A percentile compares a stretch with the other conserved stretches of the same genome.
Evolutionary conservation across 352 stramenopile genomes (phyloP).

Genomic region (Globisporangium acanthophoron): DNA sequence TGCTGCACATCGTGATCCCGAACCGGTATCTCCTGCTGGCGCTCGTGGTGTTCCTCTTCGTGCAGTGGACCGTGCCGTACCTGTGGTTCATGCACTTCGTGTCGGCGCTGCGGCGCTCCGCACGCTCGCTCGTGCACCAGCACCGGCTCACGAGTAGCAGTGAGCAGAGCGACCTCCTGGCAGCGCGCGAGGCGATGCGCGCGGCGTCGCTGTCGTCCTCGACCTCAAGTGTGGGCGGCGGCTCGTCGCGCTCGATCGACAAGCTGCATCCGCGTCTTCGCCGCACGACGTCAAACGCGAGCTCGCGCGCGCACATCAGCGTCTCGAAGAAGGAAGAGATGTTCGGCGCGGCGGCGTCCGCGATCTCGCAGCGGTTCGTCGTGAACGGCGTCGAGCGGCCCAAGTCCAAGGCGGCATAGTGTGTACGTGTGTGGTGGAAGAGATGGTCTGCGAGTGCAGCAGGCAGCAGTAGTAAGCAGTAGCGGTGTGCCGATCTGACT

Average conservation of each 20-base stretch:
- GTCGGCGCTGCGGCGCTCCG: slow-evolving; percentile 57
- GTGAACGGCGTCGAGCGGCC: slow-evolving; percentile 24
- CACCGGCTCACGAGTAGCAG: slow-evolving; percentile 61
- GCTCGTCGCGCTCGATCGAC: slow-evolving; percentile 25
- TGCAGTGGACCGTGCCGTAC: slow-evolving; percentile 78
- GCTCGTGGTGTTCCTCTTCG: slow-evolving; percentile 74
- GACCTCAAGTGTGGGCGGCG: slow-evolving; percentile 2
- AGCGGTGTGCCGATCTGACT: too few relatives aligned
- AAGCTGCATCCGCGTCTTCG: slow-evolving; percentile 28
- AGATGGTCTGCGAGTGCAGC: not conserved
- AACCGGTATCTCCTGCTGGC: slow-evolving; percentile 81
- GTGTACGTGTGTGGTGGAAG: not conserved
- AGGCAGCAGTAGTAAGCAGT: slow-evolving; percentile 4
- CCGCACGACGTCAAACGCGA: slow-evolving; percentile 55
- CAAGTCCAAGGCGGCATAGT: slow-evolving; percentile 20
- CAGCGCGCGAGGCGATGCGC: slow-evolving; percentile 33
- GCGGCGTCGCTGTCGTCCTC: slow-evolving; percentile 11
- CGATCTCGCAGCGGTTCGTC: slow-evolving; percentile 74
- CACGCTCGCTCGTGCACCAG: slow-evolving; percentile 69
- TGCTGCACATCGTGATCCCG: slow-evolving; percentile 79
- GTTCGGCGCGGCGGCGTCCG: slow-evolving; percentile 72
- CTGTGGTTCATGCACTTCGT: slow-evolving; percentile 62
- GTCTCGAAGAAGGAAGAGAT: slow-evolving; percentile 84
- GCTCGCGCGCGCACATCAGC: slow-evolving; percentile 52
- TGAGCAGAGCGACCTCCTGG: slow-evolving; percentile 43